Evolutionary conservation across 2,329 filamentous ascomycete genomes (phyloP).

Genomic region (Alternaria brassicae): DNA sequence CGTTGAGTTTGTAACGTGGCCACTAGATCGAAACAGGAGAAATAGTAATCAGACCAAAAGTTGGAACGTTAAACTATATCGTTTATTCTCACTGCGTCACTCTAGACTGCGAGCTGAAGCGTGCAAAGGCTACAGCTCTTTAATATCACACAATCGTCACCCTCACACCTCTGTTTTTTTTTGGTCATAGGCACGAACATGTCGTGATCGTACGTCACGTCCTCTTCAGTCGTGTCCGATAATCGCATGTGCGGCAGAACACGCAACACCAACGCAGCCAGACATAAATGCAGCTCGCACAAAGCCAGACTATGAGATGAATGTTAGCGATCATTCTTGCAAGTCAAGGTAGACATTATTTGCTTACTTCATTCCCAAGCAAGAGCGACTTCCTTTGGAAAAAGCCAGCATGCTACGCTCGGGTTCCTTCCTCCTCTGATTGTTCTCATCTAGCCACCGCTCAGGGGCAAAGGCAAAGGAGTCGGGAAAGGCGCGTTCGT

Average conservation of each 20-base stretch:
- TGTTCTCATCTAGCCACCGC: slow-evolving; percentile 40
- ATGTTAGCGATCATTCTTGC: not conserved
- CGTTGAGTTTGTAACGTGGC: not conserved
- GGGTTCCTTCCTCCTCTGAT: slow-evolving; percentile 31
- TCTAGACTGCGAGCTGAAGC: not conserved
- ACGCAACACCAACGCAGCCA: slow-evolving; percentile 30
- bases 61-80: not conserved
- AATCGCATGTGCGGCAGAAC: slow-evolving; percentile 35
- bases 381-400: slow-evolving; percentile 41
- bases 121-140: not conserved
- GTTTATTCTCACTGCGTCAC: not conserved
- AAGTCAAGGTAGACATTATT: not conserved
- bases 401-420: slow-evolving; percentile 42
- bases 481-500: slow-evolving; percentile 34
- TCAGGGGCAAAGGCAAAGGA: slow-evolving; percentile 39
- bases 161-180: slow-evolving; percentile 31
- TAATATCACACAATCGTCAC: slow-evolving; percentile 19
- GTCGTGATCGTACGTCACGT: slow-evolving; percentile 34
- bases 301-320: slow-evolving; percentile 25
- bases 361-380: slow-evolving; percentile 46
- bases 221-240: slow-evolving; percentile 29
- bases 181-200: slow-evolving; percentile 41
- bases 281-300: slow-evolving; percentile 31
- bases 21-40: not conserved
- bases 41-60: no score